These are phyloP conservation scores for Phialophora expanda DNA, from an alignment of 2,329 filamentous ascomycete genomes.

Conservation along the genomic window DNA sequence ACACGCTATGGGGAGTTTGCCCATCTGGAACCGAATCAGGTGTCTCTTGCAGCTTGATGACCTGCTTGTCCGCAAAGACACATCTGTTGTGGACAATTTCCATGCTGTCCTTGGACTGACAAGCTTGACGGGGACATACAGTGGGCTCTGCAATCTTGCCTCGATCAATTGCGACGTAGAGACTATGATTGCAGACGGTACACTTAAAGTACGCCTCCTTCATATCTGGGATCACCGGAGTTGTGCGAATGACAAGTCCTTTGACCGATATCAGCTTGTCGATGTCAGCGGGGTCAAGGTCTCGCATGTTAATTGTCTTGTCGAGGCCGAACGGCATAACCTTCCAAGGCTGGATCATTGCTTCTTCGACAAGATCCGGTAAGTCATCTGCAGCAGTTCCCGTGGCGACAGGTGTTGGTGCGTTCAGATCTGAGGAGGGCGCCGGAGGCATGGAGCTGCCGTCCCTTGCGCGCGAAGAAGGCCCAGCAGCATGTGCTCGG, in stretches of 20 bases:
- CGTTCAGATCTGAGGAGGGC: slow-evolving; percentile 76
- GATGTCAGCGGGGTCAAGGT: slow-evolving; percentile 93
- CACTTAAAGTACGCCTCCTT: slow-evolving; percentile 98
- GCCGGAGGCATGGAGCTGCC: slow-evolving; percentile 76
- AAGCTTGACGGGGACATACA: slow-evolving; percentile 80
- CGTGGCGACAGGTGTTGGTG: slow-evolving; percentile 47
- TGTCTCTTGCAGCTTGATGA: slow-evolving; percentile 98
- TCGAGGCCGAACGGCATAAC: slow-evolving; percentile 90
- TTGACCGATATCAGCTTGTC: slow-evolving; percentile 95
- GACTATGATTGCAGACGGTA: slow-evolving; percentile 87
- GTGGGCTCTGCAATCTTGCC: slow-evolving; percentile 96
- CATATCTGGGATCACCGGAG: slow-evolving; percentile 98
- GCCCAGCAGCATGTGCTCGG: slow-evolving; percentile 59
- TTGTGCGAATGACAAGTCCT: slow-evolving; percentile 92
- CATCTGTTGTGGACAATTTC: slow-evolving; percentile 97
- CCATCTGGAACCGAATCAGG: slow-evolving; percentile 93
- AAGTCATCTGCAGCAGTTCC: slow-evolving; percentile 57
- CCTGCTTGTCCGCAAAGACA: slow-evolving; percentile 93
- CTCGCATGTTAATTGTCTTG: slow-evolving; percentile 84
- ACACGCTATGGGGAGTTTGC: slow-evolving; percentile 96
- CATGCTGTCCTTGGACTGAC: slow-evolving; percentile 91
- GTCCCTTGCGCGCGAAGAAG: slow-evolving; percentile 55
- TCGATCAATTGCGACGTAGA: slow-evolving; percentile 89
- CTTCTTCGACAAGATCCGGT: slow-evolving; percentile 75
- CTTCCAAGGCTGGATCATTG: slow-evolving; percentile 79